Conservation (phyloP, 2,329 filamentous ascomycete genomes). For the Penicillium vulpinum region DNA sequence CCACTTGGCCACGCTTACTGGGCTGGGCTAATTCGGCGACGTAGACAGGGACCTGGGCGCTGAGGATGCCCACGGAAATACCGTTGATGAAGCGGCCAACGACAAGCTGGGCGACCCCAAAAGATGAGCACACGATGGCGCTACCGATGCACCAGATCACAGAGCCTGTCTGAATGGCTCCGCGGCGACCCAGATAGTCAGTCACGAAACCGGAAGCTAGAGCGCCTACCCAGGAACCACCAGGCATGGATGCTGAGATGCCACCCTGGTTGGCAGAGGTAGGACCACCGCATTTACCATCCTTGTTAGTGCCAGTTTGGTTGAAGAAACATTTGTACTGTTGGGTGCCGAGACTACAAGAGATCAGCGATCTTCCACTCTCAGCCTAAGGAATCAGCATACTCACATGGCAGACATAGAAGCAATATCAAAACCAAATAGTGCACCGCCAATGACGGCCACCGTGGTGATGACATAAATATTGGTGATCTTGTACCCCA, state of each 20-base stretch:
- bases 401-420: conserved; percentile 65
- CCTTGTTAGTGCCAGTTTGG: conserved; percentile 44
- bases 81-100: conserved; percentile 71
- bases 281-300: conserved; percentile 45
- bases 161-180: conserved; percentile 54
- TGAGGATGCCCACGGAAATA: conserved; percentile 71
- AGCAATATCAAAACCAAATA: conserved; percentile 78
- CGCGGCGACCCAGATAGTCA: conserved; percentile 57
- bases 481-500: conserved; percentile 51
- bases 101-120: conserved; percentile 70
- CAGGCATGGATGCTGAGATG: conserved; percentile 73
- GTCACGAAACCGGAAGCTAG: conserved; percentile 56
- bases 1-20: conserved; percentile 59
- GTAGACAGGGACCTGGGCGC: conserved; percentile 69
- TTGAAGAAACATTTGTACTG: conserved; percentile 73
- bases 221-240: conserved; percentile 67
- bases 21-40: conserved; percentile 65
- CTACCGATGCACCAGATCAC: conserved; percentile 56
- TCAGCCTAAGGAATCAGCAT: too few species aligned
- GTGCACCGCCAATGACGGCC: conserved; percentile 63
- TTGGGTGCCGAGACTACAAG: conserved; percentile 57
- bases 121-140: conserved; percentile 62
- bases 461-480: conserved; percentile 61
- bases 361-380: neutral
- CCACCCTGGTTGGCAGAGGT: conserved; percentile 60